A percentile compares a stretch with the other conserved stretches of the same genome.
These are phyloP conservation scores for Podaxis sp. DNA, from an alignment of 768 basidiomycete genomes.

Conservation along the genomic window DNA sequence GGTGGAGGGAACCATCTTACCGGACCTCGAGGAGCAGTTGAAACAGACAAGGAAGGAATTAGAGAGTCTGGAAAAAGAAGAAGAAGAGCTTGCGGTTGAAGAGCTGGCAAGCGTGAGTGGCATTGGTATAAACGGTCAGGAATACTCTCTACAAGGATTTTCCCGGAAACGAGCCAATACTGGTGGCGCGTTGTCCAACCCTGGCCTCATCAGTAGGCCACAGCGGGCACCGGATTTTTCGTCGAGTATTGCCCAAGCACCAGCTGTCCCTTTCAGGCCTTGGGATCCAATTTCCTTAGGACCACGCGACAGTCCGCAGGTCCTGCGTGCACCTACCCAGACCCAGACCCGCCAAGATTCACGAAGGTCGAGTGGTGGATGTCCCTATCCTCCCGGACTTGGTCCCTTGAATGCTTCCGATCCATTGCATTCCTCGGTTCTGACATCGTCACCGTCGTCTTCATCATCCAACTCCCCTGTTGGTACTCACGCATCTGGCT, in stretches of 20 bases:
- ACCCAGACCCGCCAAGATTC: not conserved
- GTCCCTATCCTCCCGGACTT: not conserved
- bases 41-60: slow-evolving; percentile 57
- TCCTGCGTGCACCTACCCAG: not conserved
- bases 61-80: slow-evolving; percentile 36
- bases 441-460: not conserved
- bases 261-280: not conserved
- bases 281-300: not conserved
- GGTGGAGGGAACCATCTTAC: slow-evolving; percentile 51
- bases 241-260: not conserved
- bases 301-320: not conserved
- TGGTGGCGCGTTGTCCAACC: not conserved
- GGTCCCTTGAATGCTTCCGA: not conserved
- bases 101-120: slow-evolving; percentile 15
- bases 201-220: not conserved
- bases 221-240: not conserved
- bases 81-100: slow-evolving; percentile 19
- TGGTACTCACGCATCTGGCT: not conserved
- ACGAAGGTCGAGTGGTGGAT: not conserved
- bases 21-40: slow-evolving; percentile 67
- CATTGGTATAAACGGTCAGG: slow-evolving; percentile 1
- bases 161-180: slow-evolving; percentile 7
- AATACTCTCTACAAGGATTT: not conserved
- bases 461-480: slow-evolving; percentile 1
- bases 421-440: not conserved